Evolutionary conservation across 257 asterid species (phyloP).

Genomic region (Przewalskia tangutica): DNA sequence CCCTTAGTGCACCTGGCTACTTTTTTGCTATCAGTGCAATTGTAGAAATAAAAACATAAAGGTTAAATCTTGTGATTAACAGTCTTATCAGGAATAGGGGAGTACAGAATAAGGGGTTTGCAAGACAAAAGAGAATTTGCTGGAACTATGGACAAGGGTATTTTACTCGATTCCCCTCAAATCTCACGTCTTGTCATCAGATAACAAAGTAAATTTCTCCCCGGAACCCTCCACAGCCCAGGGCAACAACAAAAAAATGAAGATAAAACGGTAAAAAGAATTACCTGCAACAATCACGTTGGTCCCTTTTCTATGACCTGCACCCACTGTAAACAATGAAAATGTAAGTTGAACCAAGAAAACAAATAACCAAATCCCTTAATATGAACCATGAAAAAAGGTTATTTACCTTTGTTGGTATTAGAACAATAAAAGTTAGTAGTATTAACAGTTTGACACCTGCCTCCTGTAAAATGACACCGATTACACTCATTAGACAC

Average conservation of each 20-base stretch:
- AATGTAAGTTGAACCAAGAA: background rate
- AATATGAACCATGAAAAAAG: background rate
- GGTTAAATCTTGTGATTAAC: background rate
- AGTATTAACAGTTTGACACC: background rate
- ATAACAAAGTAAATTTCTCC: no score
- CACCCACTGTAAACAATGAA: background rate
- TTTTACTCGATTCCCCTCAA: background rate
- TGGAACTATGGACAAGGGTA: background rate
- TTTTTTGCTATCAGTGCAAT: background rate
- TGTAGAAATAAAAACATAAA: background rate
- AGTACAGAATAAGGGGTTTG: background rate
- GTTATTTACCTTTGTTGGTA: background rate
- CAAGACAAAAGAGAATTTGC: background rate
- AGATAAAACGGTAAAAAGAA: background rate
- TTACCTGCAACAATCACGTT: background rate
- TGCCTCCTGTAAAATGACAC: slow-evolving; percentile 2
- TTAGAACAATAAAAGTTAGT: background rate
- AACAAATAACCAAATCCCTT: background rate
- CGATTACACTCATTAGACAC: background rate
- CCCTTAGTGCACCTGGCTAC: background rate
- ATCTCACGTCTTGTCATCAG: no score
- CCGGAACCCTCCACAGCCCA: no score
- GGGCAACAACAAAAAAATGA: background rate
- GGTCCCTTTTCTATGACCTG: background rate
- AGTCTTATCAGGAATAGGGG: background rate